Evolutionary conservation across 2,329 filamentous ascomycete genomes (phyloP).

Genomic region (Graphium sp.): DNA sequence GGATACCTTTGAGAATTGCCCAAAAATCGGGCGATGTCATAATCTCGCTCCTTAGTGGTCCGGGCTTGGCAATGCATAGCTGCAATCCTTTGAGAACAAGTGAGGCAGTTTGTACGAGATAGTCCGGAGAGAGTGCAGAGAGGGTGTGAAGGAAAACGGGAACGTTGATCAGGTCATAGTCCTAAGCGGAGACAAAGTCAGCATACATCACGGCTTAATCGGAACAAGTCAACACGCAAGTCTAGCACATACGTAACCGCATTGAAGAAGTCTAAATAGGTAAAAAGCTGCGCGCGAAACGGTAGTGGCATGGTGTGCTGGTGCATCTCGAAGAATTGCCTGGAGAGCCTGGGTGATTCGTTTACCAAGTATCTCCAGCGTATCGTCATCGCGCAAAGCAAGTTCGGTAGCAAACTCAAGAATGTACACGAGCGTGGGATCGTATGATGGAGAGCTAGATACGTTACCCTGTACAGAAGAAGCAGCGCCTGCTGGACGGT

Average conservation of each 20-base stretch:
- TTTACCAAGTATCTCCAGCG: constrained; percentile 58
- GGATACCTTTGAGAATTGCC: constrained; percentile 68
- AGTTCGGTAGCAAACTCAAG: constrained; percentile 78
- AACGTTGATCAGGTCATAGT: constrained; percentile 79
- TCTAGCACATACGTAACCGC: constrained; percentile 56
- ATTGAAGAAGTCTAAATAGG: constrained; percentile 61
- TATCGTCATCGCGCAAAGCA: constrained; percentile 57
- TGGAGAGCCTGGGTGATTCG: constrained; percentile 68
- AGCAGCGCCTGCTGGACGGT: constrained; percentile 47
- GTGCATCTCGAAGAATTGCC: constrained; percentile 61
- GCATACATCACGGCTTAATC: constrained; percentile 3
- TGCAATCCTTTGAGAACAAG: constrained; percentile 66
- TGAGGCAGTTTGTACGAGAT: constrained; percentile 58
- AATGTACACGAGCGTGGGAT: constrained; percentile 77
- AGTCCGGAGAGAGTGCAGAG: constrained; percentile 66
- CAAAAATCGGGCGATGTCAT: constrained; percentile 97
- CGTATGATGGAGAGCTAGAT: constrained; percentile 49
- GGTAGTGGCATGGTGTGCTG: constrained; percentile 65
- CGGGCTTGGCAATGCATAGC: constrained; percentile 62
- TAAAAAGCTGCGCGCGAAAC: constrained; percentile 78
- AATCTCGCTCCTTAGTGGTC: constrained; percentile 72
- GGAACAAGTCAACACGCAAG: background rate
- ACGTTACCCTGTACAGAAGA: constrained; percentile 39
- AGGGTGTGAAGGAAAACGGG: constrained; percentile 86
- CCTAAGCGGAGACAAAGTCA: constrained; percentile 28